phyloP scores from a whole-genome alignment of 73 alveolate genomes.

The Symbiodinium natans region DNA sequence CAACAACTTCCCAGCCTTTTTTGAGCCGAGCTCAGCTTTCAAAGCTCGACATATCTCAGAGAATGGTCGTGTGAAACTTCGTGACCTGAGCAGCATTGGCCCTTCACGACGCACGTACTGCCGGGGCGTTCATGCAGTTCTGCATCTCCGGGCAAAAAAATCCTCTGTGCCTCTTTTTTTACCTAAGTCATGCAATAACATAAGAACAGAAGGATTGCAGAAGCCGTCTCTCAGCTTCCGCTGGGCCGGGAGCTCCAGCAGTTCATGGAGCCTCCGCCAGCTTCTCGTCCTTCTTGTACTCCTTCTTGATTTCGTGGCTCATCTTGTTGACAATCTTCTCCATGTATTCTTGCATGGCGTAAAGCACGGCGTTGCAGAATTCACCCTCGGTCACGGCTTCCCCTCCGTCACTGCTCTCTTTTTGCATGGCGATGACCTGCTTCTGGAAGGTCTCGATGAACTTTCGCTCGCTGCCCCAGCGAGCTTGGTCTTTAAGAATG shows the following conservation, averaged over 20 bases:
- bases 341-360: constrained; percentile 52
- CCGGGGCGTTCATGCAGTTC: neutral
- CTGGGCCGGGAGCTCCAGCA: too few relatives aligned
- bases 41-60: too few relatives aligned
- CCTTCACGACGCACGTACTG: too few relatives aligned
- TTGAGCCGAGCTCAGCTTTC: too few relatives aligned
- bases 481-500: constrained; percentile 20
- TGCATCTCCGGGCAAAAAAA: neutral
- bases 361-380: constrained; percentile 66
- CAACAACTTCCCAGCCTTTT: too few relatives aligned
- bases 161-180: too few relatives aligned
- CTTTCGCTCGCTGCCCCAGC: constrained; percentile 14
- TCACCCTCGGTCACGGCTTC: constrained; percentile 61
- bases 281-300: constrained; percentile 9
- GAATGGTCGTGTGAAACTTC: too few relatives aligned
- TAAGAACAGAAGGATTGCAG: too few relatives aligned
- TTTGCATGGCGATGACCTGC: constrained; percentile 45
- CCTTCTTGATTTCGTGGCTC: neutral
- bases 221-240: too few relatives aligned
- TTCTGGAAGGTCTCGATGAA: constrained; percentile 39
- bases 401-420: constrained; percentile 48
- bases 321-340: constrained; percentile 52
- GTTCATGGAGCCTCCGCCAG: constrained; percentile 17
- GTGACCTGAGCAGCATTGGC: neutral
- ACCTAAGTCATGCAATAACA: too few relatives aligned